Conservation (phyloP, 495 filamentous ascomycete species). For the Aspergillus panamensis region DNA sequence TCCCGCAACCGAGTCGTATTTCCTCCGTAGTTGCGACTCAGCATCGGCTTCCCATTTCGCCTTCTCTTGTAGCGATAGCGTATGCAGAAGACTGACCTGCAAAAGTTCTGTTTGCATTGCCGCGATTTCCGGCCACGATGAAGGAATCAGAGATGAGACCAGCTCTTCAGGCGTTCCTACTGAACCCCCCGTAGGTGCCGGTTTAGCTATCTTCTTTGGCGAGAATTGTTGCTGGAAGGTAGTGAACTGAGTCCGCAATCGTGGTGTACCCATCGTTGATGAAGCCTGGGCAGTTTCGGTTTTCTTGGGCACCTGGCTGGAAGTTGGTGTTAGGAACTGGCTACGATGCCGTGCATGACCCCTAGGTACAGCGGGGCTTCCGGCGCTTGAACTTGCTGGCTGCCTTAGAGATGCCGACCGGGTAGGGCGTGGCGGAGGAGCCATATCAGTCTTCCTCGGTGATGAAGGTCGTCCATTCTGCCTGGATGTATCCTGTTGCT, state of each 20-base stretch:
- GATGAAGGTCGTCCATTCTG: constrained; percentile 27
- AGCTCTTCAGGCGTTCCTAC: constrained; percentile 8
- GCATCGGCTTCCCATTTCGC: constrained; percentile 37
- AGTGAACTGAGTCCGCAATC: constrained; percentile 54
- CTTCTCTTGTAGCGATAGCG: constrained; percentile 32
- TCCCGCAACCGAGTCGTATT: constrained; percentile 37
- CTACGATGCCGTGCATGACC: constrained; percentile 40
- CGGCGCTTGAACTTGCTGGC: constrained; percentile 22
- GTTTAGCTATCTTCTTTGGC: constrained; percentile 60
- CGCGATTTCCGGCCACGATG: constrained; percentile 55
- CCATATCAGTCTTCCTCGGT: constrained; percentile 40
- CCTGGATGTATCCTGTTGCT: constrained; percentile 19
- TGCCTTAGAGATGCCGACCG: constrained; percentile 46
- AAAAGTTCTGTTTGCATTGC: constrained; percentile 68
- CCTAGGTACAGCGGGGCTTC: constrained; percentile 16
- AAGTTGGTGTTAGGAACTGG: constrained; percentile 28
- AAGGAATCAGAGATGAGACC: constrained; percentile 28
- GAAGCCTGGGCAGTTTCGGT: constrained; percentile 12
- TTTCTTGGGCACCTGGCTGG: constrained; percentile 19
- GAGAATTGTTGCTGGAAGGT: constrained; percentile 69
- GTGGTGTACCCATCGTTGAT: constrained; percentile 22
- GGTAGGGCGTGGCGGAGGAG: constrained; percentile 33
- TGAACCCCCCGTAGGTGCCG: constrained; percentile 43
- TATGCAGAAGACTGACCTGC: constrained; percentile 68
- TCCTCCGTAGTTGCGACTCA: constrained; percentile 32